Conservation (phyloP, 352 stramenopile species). For the Pythium inflatum region DNA sequence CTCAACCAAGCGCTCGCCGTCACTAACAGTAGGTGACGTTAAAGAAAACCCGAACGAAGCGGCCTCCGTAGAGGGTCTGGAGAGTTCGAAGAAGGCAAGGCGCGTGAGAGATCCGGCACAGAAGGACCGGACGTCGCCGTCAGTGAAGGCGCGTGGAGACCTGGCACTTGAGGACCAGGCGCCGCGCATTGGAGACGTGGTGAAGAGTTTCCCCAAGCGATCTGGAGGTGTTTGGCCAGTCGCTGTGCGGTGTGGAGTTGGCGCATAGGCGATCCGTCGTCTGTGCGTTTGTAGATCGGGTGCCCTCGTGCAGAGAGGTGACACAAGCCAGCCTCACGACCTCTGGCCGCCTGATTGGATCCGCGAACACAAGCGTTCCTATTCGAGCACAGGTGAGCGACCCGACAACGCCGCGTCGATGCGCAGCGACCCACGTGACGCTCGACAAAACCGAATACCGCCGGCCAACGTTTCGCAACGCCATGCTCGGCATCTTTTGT, state of each 20-base stretch:
- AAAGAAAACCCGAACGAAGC: not conserved
- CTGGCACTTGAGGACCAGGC: too few relatives aligned
- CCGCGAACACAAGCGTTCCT: too few relatives aligned
- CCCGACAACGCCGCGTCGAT: too few relatives aligned
- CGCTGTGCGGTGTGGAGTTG: not conserved
- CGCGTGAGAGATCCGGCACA: not conserved
- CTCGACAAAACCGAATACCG: too few relatives aligned
- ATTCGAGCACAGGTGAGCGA: too few relatives aligned
- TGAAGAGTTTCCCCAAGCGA: not conserved
- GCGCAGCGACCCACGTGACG: too few relatives aligned
- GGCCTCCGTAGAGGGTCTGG: not conserved
- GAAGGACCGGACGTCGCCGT: not conserved
- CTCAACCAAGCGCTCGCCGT: not conserved
- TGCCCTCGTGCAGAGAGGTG: conserved; percentile 1
- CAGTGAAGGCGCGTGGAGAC: too few relatives aligned
- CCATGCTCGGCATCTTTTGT: too few relatives aligned
- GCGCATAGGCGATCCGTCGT: not conserved
- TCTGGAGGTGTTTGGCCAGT: not conserved
- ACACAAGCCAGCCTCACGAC: not conserved
- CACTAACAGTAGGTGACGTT: conserved; percentile 3
- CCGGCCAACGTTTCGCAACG: too few relatives aligned
- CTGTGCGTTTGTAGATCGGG: not conserved
- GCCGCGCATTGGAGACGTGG: too few relatives aligned
- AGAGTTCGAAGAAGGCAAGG: not conserved
- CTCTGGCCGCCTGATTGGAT: not conserved